Evolutionary conservation across 805 yeast genomes (phyloP).

Genomic region (Yarrowia sp.): DNA sequence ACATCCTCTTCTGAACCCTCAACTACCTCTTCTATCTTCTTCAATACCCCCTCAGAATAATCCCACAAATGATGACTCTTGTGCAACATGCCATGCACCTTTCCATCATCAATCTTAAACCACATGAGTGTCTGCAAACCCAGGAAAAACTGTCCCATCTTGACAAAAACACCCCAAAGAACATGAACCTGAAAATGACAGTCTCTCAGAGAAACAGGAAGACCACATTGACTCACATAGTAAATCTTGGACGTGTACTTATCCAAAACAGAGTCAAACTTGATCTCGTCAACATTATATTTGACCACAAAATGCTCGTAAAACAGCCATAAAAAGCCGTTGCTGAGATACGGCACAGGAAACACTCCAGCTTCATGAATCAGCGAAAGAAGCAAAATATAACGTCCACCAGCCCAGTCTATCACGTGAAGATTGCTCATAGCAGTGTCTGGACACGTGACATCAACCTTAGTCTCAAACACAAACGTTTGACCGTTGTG

Average conservation of each 20-base stretch:
- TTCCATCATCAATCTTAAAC: neutral
- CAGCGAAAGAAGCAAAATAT: neutral
- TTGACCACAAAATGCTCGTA: slow-evolving; percentile 15
- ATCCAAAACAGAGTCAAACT: neutral
- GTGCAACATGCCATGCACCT: slow-evolving; percentile 1
- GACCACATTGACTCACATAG: neutral
- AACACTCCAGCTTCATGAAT: neutral
- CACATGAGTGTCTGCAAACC: neutral
- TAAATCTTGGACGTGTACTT: neutral
- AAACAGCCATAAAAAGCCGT: neutral
- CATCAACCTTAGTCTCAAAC: neutral
- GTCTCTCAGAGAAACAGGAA: neutral
- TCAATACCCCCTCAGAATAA: neutral
- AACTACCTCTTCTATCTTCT: neutral
- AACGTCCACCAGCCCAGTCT: neutral
- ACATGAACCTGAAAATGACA: neutral
- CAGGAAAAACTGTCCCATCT: neutral
- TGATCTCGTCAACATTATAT: neutral
- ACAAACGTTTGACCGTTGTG: neutral
- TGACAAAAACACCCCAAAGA: neutral
- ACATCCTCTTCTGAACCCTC: neutral
- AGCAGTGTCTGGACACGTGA: neutral
- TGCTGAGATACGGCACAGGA: neutral
- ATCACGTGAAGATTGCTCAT: slow-evolving; percentile 9
- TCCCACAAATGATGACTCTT: slow-evolving; percentile 1